Base-by-base conservation (phyloP, 176 grass and related monocot genomes). In the Phoenix dactylifera region DNA sequence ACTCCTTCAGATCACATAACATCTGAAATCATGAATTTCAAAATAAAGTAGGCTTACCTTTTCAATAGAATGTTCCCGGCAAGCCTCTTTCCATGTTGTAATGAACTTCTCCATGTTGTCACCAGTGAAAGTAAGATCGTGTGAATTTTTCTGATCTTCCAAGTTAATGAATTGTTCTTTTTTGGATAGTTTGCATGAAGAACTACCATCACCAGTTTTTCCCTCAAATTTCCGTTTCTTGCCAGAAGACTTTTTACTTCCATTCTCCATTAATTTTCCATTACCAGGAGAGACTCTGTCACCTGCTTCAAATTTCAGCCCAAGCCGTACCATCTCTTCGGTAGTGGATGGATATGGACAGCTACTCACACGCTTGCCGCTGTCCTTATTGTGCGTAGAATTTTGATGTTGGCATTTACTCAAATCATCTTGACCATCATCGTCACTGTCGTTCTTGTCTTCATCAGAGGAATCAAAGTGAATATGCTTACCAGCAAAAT, bases 321-420 rank as follows among this genome's bases (percentile, higher is more conserved):
- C 87, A 84, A 90, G 82, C 15, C 86, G 72, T 23, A 73, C 68
- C 80, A 90, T 81, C 66, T 96, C 91, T 87, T 90, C 91, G 17
- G 77, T 69, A 59, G 76, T 96, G 49, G 86, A 90, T 60, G 91
- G 91, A 96, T 87, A 96, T 4, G 91, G 91, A 25, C 91, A 96
- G 52, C 58, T 90, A 56, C 78, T 82, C 7, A 67, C 66, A 79
- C 51, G 77, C 61, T 63, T 82, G 71, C 74, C 74, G 32, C 16
- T 66, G 44, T 75, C 77, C 55, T 67, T 85, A 28, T 48, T 72
- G 68, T 64, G 56, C 81, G 62, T 52, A 48, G 79, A 57, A 78
- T 12, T 66, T 19, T 51, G 50, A 57, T 75, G 69, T 44, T 95
- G 61, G 64, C 52, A 77, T 25, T 55, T 62, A 22, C 24, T 63